Percentiles rank a stretch among this genome's conserved stretches.
These are phyloP conservation scores for Lanzia echinophila DNA, from an alignment of 2,329 filamentous ascomycete species.

Conservation along the genomic window DNA sequence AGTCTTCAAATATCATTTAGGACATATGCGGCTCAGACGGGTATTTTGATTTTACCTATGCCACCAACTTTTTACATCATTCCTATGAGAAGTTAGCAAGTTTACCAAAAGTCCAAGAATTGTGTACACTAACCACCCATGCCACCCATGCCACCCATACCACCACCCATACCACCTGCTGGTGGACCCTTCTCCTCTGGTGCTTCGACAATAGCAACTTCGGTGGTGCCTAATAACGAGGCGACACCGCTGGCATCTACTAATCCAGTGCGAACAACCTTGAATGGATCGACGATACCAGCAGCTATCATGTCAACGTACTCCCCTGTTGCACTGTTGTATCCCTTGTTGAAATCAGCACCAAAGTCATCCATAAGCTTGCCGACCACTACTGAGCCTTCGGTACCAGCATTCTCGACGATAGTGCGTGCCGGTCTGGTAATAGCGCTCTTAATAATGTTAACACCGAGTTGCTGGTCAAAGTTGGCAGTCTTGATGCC, in stretches of 20 bases:
- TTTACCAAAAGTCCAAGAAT: not conserved
- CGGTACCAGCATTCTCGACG: conserved; percentile 93
- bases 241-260: conserved; percentile 94
- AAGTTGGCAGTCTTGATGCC: conserved; percentile 89
- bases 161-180: conserved; percentile 61
- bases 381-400: conserved; percentile 93
- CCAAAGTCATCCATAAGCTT: conserved; percentile 95
- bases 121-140: conserved; percentile 23
- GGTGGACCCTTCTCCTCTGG: conserved; percentile 75
- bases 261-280: conserved; percentile 96
- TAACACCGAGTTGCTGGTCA: conserved; percentile 97
- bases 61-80: conserved; percentile 29
- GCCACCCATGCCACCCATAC: conserved; percentile 59
- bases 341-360: conserved; percentile 94
- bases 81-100: conserved; percentile 14
- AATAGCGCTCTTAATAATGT: conserved; percentile 96
- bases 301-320: conserved; percentile 97
- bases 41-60: conserved; percentile 24
- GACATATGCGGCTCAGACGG: conserved; percentile 14
- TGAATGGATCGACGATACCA: conserved; percentile 98
- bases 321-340: conserved; percentile 92
- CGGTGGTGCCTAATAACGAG: conserved; percentile 92
- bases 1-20: not conserved
- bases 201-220: conserved; percentile 96
- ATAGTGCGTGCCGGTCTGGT: conserved; percentile 91